phyloP scores from a whole-genome alignment of 179 eudicot species.

The Silene vulgaris region DNA sequence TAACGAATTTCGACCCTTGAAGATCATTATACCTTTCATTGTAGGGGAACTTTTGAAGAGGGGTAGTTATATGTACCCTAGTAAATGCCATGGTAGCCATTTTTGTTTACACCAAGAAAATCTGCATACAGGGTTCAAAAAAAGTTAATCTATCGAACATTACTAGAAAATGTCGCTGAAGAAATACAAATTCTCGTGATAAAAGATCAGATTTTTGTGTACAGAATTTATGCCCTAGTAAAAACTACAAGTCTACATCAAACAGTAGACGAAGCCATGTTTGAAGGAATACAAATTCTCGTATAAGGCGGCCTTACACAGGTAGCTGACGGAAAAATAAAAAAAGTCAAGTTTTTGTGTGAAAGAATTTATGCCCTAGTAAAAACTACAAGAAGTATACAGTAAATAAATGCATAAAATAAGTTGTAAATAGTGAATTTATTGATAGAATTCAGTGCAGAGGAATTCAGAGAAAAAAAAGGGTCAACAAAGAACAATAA shows the following conservation, averaged over 20 bases:
- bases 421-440: not conserved
- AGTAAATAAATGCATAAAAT: too few relatives aligned
- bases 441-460: not conserved
- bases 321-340: not conserved
- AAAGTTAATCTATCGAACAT: not conserved
- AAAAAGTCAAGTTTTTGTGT: too few relatives aligned
- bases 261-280: not conserved
- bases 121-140: not conserved
- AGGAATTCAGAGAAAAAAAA: not conserved
- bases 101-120: not conserved
- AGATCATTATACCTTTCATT: not conserved
- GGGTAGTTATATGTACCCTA: not conserved
- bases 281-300: not conserved
- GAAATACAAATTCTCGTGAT: too few relatives aligned
- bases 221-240: not conserved
- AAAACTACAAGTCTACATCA: not conserved
- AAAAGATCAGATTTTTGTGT: not conserved
- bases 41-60: not conserved
- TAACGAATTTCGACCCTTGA: not conserved
- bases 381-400: not conserved
- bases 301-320: too few relatives aligned
- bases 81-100: conserved; percentile 14
- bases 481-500: not conserved
- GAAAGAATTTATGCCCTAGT: not conserved
- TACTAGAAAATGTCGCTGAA: not conserved